Evolutionary conservation across 2,329 filamentous ascomycete species (phyloP), one percentile per base, ranked within the genome.

Genomic region (Botrytis paeoniae): DNA sequence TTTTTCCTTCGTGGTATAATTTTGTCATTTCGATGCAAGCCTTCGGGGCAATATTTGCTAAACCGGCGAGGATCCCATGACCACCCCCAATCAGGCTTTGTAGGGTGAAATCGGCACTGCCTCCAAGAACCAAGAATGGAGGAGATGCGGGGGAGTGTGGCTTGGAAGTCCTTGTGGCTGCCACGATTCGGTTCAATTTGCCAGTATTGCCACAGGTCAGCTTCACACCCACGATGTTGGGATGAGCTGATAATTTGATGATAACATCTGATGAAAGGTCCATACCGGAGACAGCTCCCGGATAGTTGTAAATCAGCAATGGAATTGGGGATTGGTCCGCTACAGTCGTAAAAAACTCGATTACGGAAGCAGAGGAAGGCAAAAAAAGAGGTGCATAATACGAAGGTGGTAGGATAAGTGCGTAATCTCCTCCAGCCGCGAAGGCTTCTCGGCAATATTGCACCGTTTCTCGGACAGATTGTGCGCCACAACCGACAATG

Each of bases 241-340:
- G 89, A 83, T 97, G 93, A 80, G 89, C 84, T 60, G 92, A 92
- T 65, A 97, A 89, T 81, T 88, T 87, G 84, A 96, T 93, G 80
- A 97, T 89, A 76, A 95, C 86, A 81, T 97, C 94, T 75, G 92
- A 95, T 85, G 95, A 93, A 88, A 97, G 91, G 82, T 97, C 94
- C 81, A 97, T 92, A 72, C 94, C 94, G 16, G 93, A 88, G 14
- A 96, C 94, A 66, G 93, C 94, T 71, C 93, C 93, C 1, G 94
- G 94, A 84, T 96, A 97, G 86, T 97, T 97, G 88, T 97, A 97
- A 70, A 97, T 86, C 76, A 97, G 87, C 74, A 97, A 82, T 35
- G 93, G 93, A 25, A 97, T 85, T 6, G 93, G 92, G 66, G 91
- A 93, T 69, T 83, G 86, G 81, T 96, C 83, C 10, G 87, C 88